Evolutionary conservation across 192 early-diverging fungal genomes (phyloP).

Genomic region (Coemansia sp.): DNA sequence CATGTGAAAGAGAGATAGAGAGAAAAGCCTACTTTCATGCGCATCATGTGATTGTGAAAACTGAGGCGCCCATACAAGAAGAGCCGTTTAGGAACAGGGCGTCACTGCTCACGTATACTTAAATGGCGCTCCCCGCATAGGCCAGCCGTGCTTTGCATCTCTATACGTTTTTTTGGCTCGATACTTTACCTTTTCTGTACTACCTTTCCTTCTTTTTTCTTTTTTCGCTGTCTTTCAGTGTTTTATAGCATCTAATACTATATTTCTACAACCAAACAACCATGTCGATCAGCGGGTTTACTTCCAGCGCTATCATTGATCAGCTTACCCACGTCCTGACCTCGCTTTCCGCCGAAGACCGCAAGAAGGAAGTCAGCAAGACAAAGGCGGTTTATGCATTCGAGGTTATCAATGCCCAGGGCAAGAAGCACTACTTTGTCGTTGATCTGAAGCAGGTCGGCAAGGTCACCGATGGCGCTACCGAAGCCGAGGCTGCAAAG

Average conservation of each 20-base stretch:
- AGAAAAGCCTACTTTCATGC: not conserved
- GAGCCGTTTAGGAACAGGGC: not conserved
- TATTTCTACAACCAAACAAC: not conserved
- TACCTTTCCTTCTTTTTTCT: not conserved
- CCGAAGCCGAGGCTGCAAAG: constrained; percentile 57
- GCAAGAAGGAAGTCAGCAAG: constrained; percentile 51
- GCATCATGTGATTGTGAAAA: constrained; percentile 10
- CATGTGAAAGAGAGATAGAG: not conserved
- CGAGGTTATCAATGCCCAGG: constrained; percentile 69
- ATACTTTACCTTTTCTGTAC: constrained; percentile 2
- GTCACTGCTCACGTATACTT: not conserved
- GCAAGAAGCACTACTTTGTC: constrained; percentile 76
- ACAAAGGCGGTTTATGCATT: constrained; percentile 89
- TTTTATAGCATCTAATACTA: not conserved
- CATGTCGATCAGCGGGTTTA: constrained; percentile 47
- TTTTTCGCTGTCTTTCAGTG: not conserved
- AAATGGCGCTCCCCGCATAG: not conserved
- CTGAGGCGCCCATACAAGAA: not conserved
- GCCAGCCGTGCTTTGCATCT: not conserved
- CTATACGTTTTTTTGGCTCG: not conserved
- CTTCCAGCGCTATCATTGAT: constrained; percentile 49
- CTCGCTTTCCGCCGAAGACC: constrained; percentile 42
- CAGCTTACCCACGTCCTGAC: constrained; percentile 37
- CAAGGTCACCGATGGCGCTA: constrained; percentile 61
- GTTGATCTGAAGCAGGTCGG: constrained; percentile 82